A percentile compares a stretch with the other conserved stretches of the same genome.
Evolutionary conservation across 768 basidiomycete genomes (phyloP).

Genomic region (Collybia sordida): DNA sequence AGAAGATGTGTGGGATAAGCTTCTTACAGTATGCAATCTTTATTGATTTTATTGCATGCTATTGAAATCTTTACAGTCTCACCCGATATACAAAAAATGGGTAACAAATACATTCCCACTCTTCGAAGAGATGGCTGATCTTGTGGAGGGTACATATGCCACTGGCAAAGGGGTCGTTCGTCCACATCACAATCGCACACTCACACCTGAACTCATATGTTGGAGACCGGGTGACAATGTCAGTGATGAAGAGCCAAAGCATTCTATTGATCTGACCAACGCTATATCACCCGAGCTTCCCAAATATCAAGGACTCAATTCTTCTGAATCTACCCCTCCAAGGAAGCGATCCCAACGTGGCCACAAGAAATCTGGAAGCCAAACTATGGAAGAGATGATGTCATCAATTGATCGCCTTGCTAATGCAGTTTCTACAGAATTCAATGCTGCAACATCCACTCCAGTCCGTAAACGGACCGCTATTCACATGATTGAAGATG

Average conservation of each 20-base stretch:
- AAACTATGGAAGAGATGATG: constrained; percentile 13
- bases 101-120: constrained; percentile 18
- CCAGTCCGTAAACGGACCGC: constrained; percentile 9
- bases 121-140: constrained; percentile 16
- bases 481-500: constrained; percentile 15
- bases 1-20: constrained; percentile 20
- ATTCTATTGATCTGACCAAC: neutral
- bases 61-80: constrained; percentile 6
- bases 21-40: constrained; percentile 14
- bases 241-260: neutral
- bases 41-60: neutral
- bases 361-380: constrained; percentile 9
- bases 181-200: constrained; percentile 6
- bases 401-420: constrained; percentile 17
- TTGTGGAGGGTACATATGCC: constrained; percentile 13
- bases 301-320: constrained; percentile 8
- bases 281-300: no score
- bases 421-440: constrained; percentile 7
- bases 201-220: no score
- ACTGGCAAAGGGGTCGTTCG: constrained; percentile 11
- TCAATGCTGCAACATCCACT: constrained; percentile 6
- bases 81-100: constrained; percentile 19
- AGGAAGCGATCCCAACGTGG: neutral
- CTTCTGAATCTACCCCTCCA: neutral
- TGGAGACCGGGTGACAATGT: no score